phyloP scores from a whole-genome alignment of 495 filamentous ascomycete species.

The Geopyxis carbonaria region DNA sequence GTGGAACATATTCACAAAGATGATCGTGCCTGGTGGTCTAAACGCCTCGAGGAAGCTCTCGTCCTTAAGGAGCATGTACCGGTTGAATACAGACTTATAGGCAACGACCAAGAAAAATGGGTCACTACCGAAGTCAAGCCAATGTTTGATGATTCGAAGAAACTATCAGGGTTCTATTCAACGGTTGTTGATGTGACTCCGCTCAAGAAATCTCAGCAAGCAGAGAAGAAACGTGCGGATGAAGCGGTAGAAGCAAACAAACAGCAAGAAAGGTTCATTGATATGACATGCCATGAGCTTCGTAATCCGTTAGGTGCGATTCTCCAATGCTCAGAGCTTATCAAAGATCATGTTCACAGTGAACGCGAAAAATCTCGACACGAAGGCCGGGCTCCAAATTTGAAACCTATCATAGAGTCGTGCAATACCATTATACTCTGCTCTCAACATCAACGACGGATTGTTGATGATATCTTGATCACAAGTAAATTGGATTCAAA shows the following conservation, averaged over 20 bases:
- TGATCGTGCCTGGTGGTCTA: neutral
- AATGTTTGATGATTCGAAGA: neutral
- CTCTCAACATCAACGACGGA: slow-evolving; percentile 60
- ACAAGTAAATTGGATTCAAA: slow-evolving; percentile 67
- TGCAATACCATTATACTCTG: slow-evolving; percentile 60
- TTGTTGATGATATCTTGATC: slow-evolving; percentile 63
- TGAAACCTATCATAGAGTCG: slow-evolving; percentile 47
- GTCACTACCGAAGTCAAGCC: slow-evolving; percentile 1
- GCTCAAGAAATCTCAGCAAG: slow-evolving; percentile 12
- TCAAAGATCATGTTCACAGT: slow-evolving; percentile 35
- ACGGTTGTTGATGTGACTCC: slow-evolving; percentile 37
- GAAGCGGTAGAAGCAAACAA: slow-evolving; percentile 50
- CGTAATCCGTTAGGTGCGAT: slow-evolving; percentile 70
- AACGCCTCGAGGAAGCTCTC: neutral
- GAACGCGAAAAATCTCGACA: neutral
- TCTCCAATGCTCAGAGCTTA: slow-evolving; percentile 67
- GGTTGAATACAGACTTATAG: slow-evolving; percentile 2
- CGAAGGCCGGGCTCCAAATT: slow-evolving; percentile 9
- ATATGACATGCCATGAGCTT: slow-evolving; percentile 79
- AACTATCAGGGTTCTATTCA: slow-evolving; percentile 1
- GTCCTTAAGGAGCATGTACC: neutral
- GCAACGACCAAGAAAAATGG: neutral
- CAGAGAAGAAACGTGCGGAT: slow-evolving; percentile 42
- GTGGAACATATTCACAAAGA: neutral
- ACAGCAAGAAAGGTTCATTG: slow-evolving; percentile 41